Evolutionary conservation across 441 rosid genomes (phyloP), one percentile per base, ranked within the genome.

Genomic region (Kokia cookei): DNA sequence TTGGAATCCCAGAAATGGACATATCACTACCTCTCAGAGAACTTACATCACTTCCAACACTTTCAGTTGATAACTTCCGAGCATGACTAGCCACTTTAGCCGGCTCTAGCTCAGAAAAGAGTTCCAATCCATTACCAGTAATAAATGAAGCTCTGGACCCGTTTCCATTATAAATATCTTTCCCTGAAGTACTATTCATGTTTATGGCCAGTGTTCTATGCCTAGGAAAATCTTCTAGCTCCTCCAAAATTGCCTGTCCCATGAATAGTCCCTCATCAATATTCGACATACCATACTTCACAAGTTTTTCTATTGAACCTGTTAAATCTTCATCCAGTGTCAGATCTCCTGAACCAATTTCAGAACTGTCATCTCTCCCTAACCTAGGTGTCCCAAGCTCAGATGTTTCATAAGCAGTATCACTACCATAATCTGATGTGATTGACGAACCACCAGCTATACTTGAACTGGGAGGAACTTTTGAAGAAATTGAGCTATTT

Each of bases 381-480:
- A 84, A 72, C 81, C 94, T 84, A 62, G 98, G 97, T 29, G 96
- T 85, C 79, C 98, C 97, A 80, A 89, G 59, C 74, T 92, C 99
- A 82, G 98, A 94, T 57, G 95, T 84, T 80, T 94, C 98, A 85
- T 91, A 90, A 77, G 90, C 93, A 77, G 94, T 89, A 77, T 96
- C 98, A 77, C 97, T 93, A 50, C 98, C 98, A 87, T 87, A 88
- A 81, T 96, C 99, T 43, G 99, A 96, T 70, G 90, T 76, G 47
- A 90, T 72, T 32, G 98, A 93, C 73, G 90, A 90, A 86, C 89
- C 76, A 22, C 88, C 92, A 53, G 83, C 83, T 66, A 83, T 73
- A 77, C 90, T 87, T 77, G 89, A 84, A 76, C 76, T 61, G 70
- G 84, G 74, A 74, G 81, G 85, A 51, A 77, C 73, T 67, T 84